Evolutionary conservation across 306 rosid species (phyloP).

Genomic region (Quercus glauca): DNA sequence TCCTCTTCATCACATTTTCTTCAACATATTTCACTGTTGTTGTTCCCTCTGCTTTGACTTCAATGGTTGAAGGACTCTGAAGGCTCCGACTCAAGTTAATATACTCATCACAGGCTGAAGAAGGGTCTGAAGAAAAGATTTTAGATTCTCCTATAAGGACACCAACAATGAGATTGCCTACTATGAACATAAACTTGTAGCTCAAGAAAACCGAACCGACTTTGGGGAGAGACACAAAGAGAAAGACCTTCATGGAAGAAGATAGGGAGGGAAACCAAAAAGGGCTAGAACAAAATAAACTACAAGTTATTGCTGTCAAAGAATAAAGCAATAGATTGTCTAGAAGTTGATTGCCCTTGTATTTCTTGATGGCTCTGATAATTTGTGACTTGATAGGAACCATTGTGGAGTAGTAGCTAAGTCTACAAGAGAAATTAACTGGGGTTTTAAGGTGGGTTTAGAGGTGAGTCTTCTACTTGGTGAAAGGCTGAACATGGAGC

Average conservation of each 20-base stretch:
- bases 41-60: neutral
- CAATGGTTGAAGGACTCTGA: constrained; percentile 18
- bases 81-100: constrained; percentile 25
- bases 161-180: constrained; percentile 45
- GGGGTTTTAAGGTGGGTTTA: constrained; percentile 3
- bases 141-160: constrained; percentile 50
- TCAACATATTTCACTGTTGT: constrained; percentile 1
- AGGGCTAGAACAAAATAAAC: constrained; percentile 26
- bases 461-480: neutral
- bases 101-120: constrained; percentile 37
- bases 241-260: constrained; percentile 26
- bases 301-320: constrained; percentile 17
- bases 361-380: constrained; percentile 19
- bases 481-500: constrained; percentile 18
- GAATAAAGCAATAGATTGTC: constrained; percentile 22
- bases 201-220: constrained; percentile 21
- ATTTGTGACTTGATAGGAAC: constrained; percentile 28
- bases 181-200: constrained; percentile 42
- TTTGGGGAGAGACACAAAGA: constrained; percentile 18
- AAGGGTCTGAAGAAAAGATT: constrained; percentile 37
- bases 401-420: constrained; percentile 20
- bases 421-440: neutral
- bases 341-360: constrained; percentile 16
- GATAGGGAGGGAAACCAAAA: constrained; percentile 31
- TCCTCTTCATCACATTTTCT: constrained; percentile 20